phyloP scores from a whole-genome alignment of 192 early-diverging fungal genomes.

The Gonapodya prolifera region DNA sequence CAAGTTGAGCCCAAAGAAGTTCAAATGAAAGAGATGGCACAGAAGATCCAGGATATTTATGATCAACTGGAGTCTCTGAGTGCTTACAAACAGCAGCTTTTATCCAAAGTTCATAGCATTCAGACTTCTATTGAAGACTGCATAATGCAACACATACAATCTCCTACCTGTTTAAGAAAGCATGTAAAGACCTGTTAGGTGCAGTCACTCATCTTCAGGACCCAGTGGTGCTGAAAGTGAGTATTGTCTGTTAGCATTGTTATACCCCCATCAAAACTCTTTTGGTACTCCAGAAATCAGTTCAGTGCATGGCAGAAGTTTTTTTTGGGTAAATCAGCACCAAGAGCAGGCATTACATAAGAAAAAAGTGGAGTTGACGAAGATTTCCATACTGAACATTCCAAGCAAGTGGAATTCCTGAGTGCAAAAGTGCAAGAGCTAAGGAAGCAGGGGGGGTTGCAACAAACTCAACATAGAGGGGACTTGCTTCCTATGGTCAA shows the following conservation, averaged over 20 bases:
- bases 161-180: slow-evolving; percentile 14
- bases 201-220: slow-evolving; percentile 32
- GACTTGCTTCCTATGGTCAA: background rate
- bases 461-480: background rate
- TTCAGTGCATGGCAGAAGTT: background rate
- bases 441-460: background rate
- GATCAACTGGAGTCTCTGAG: slow-evolving; percentile 21
- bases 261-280: background rate
- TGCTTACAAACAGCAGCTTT: slow-evolving; percentile 15
- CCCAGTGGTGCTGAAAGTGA: slow-evolving; percentile 15
- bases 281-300: background rate
- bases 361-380: background rate
- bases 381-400: slow-evolving; percentile 1
- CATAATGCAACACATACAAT: slow-evolving; percentile 21
- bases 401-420: background rate
- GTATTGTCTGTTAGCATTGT: no score
- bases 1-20: slow-evolving; percentile 43
- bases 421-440: background rate
- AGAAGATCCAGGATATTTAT: slow-evolving; percentile 34
- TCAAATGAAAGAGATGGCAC: slow-evolving; percentile 34
- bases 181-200: slow-evolving; percentile 23
- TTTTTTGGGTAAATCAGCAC: background rate
- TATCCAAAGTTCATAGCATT: slow-evolving; percentile 18
- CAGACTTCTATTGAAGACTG: slow-evolving; percentile 7
- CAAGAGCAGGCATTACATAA: background rate